Base-by-base conservation (phyloP, 345 rosid genomes). In the Cardamine resedifolia region DNA sequence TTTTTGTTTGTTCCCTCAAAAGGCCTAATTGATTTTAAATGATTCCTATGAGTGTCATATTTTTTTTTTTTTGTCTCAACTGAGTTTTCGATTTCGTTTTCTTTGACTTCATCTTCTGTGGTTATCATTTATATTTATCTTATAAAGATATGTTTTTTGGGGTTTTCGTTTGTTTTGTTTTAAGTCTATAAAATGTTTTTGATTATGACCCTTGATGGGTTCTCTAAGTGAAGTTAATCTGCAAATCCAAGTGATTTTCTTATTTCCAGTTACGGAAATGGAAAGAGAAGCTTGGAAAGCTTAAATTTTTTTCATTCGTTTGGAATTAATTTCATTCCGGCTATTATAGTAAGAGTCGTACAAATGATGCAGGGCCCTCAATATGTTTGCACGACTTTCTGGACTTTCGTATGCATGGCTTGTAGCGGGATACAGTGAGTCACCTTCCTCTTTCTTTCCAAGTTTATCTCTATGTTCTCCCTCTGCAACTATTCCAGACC, bases 401-500 rank as follows among this genome's bases (percentile, higher is more conserved):
- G 96, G 98, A 91, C 98, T 7, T 95, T 95, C 61, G 79, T 95
- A 63, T 95, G 99, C 72, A 82, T 82, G 85, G 80, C 89, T 77
- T 95, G 99, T 85, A 72, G 99, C 50, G 99, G 99, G 6, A 91
- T 95, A 71, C 99, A 95, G 99, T 95, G 81, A 91, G 99, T 84
- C 44, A 48, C 31, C 74, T 27, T 58, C 30, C 12, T 67, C 50
- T 19, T 41, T 55, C 57, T 65, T 20, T 34, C 28, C 31, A 33
- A 6, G 21, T 23, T 41, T n/a, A 9, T 67, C 26, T 67, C 26
- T 36, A 2, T 38, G 16, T 23, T 23, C 61, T 16, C 38, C 5
- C 11, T 27, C 3, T 45, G 2, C 33, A 45, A 58, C 50, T 68
- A 11, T 15, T 30, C 31, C 10, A 1, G 18, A 20, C 43, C 18